These are phyloP conservation scores for Cutaneotrichosporon cyanovorans DNA, from an alignment of 1,284 basidiomycete species.

Conservation along the genomic window DNA sequence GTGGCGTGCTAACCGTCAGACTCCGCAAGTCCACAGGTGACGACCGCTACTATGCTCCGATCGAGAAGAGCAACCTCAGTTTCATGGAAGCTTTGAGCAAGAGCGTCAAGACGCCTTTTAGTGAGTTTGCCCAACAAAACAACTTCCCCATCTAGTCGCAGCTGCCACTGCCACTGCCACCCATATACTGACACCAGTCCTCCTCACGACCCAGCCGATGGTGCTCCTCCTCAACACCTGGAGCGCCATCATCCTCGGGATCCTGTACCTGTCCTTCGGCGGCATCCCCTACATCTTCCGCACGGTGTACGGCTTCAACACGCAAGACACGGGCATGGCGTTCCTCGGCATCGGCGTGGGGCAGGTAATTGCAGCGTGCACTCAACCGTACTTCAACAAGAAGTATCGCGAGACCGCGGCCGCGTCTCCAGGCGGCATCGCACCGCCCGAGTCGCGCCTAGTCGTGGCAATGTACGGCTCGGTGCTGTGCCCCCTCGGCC, in stretches of 20 bases:
- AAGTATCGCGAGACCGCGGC: slow-evolving; percentile 35
- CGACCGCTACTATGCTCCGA: slow-evolving; percentile 53
- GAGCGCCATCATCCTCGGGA: slow-evolving; percentile 61
- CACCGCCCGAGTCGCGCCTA: slow-evolving; percentile 63
- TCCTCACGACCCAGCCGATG: slow-evolving; percentile 65
- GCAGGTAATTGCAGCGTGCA: slow-evolving; percentile 53
- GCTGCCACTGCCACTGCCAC: slow-evolving; percentile 3
- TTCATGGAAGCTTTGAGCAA: slow-evolving; percentile 50
- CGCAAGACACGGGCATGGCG: slow-evolving; percentile 56
- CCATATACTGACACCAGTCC: slow-evolving; percentile 56
- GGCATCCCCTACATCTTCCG: slow-evolving; percentile 62
- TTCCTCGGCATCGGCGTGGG: slow-evolving; percentile 69
- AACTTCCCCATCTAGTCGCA: background rate
- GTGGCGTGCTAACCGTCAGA: background rate
- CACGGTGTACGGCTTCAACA: slow-evolving; percentile 55
- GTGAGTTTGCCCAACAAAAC: slow-evolving; percentile 48
- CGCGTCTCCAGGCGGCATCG: slow-evolving; percentile 46
- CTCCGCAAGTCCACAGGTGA: slow-evolving; percentile 52
- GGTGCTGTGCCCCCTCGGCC: slow-evolving; percentile 59
- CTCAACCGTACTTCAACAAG: slow-evolving; percentile 61
- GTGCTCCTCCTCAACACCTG: slow-evolving; percentile 59
- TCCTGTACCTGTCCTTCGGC: slow-evolving; percentile 64
- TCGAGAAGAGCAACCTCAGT: slow-evolving; percentile 50
- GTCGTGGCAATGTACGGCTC: slow-evolving; percentile 62
- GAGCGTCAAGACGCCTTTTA: slow-evolving; percentile 63